These are phyloP conservation scores for Hibiscus mutabilis DNA, from an alignment of 345 rosid species.

Conservation along the genomic window DNA sequence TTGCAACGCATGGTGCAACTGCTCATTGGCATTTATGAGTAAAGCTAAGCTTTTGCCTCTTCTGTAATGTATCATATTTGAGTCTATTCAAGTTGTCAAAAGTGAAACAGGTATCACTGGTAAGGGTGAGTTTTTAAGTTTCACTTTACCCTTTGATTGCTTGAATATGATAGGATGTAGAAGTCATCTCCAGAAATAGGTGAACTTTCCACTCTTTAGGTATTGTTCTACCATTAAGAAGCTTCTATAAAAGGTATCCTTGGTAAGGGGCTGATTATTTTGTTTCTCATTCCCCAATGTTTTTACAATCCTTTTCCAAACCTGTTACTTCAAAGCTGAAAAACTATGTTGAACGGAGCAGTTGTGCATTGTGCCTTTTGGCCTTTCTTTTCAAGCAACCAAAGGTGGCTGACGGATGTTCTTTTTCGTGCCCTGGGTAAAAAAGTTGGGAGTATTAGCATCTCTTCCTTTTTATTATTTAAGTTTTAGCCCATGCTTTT, in stretches of 20 bases:
- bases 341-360: slow-evolving; percentile 45
- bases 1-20: slow-evolving; percentile 12
- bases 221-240: slow-evolving; percentile 24
- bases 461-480: slow-evolving; percentile 46
- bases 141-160: slow-evolving; percentile 19
- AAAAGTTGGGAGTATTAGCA: slow-evolving; percentile 59
- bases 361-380: slow-evolving; percentile 39
- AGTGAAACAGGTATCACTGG: slow-evolving; percentile 43
- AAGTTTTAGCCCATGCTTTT: slow-evolving; percentile 37
- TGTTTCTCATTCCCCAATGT: slow-evolving; percentile 21
- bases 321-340: slow-evolving; percentile 46
- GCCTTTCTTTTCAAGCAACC: slow-evolving; percentile 45
- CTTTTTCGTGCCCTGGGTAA: slow-evolving; percentile 51
- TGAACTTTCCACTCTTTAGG: slow-evolving; percentile 28
- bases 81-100: slow-evolving; percentile 32
- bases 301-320: slow-evolving; percentile 33
- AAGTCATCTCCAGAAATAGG: slow-evolving; percentile 20
- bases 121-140: slow-evolving; percentile 19
- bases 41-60: slow-evolving; percentile 19
- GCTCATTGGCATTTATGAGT: slow-evolving; percentile 17
- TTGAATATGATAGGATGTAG: slow-evolving; percentile 24
- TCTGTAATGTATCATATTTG: slow-evolving; percentile 21
- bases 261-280: slow-evolving; percentile 44
- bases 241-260: slow-evolving; percentile 26
- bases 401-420: slow-evolving; percentile 44